Base-by-base conservation (phyloP, 805 yeast species). In the Wickerhamomyces ciferrii region DNA sequence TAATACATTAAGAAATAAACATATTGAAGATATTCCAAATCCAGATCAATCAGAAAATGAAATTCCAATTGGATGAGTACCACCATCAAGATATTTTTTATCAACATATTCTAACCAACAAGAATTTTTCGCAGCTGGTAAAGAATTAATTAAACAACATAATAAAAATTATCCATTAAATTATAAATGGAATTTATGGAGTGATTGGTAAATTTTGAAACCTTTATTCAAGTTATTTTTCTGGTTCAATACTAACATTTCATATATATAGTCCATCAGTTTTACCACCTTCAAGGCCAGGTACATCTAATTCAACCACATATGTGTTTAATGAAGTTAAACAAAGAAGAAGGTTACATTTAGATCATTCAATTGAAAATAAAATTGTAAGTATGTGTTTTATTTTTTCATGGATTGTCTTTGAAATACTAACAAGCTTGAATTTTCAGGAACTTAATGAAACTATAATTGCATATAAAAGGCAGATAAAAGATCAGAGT, bases 111-210 rank as follows among this genome's bases (percentile, higher is more conserved):
- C 43, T 3, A 31, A 44, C 4, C 34, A 46, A 21, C 18, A 18
- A 15, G 43, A 41, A 14, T 13, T 35, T 2, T 47, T 42, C 32
- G n/a, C 20, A 14, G 34, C n/a, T 10, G 48, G 45, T 20, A 21
- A 21, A 23, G 27, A 39, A 2, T 21, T 48, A 36, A 5, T 29
- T 2, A 43, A 34, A 25, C 7, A 19, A 10, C 34, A 39, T n/a
- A 14, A 18, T 5, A 27, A n/a, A n/a, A 43, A 44, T 13, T 47
- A 42, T 36, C 32, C 41, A 13, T 18, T 49, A 6, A 3, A 14
- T 7, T 29, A 19, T 25, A 31, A 17, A 3, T 53, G 57, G 56
- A n/a, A 37, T 6, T 21, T 42, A 17, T 53, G 56, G 57, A 27
- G 8, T 18, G 37, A 47, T n/a, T 21, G 9, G 56, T 53, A 42